Conservation (phyloP, 2,329 filamentous ascomycete species). For the Botrytis byssoidea region DNA sequence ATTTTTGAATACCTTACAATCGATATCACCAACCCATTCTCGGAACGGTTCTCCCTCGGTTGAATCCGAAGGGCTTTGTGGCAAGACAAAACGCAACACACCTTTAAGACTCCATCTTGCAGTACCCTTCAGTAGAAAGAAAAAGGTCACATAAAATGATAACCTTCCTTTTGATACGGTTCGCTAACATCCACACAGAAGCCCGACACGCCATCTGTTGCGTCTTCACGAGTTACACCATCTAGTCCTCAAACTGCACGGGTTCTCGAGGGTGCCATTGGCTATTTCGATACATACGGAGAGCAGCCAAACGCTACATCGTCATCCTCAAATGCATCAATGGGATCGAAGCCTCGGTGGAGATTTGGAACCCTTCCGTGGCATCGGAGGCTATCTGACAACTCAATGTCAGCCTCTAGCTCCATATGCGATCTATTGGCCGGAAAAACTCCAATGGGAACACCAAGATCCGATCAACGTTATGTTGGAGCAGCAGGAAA, state of each 20-base stretch:
- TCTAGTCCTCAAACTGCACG: slow-evolving; percentile 28
- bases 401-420: slow-evolving; percentile 36
- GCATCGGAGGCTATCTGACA: slow-evolving; percentile 36
- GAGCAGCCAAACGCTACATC: not conserved
- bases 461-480: slow-evolving; percentile 27
- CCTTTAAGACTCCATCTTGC: slow-evolving; percentile 15
- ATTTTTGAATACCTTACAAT: slow-evolving; percentile 20
- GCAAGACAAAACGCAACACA: slow-evolving; percentile 30
- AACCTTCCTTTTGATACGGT: not conserved
- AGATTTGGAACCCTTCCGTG: slow-evolving; percentile 38
- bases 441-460: slow-evolving; percentile 34
- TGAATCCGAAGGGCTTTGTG: slow-evolving; percentile 28
- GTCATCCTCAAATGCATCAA: slow-evolving; percentile 12
- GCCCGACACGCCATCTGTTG: not conserved
- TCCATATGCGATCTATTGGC: slow-evolving; percentile 36
- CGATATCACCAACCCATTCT: slow-evolving; percentile 20
- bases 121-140: slow-evolving; percentile 21
- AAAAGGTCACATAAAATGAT: slow-evolving; percentile 22
- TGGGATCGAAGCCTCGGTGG: slow-evolving; percentile 23
- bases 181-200: slow-evolving; percentile 12
- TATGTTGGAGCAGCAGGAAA: slow-evolving; percentile 29
- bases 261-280: slow-evolving; percentile 31
- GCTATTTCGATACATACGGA: slow-evolving; percentile 26
- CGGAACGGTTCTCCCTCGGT: slow-evolving; percentile 21
- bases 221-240: slow-evolving; percentile 20